These are phyloP conservation scores for Stenocarpella maydis DNA, from an alignment of 2,329 filamentous ascomycete species.

Conservation along the genomic window DNA sequence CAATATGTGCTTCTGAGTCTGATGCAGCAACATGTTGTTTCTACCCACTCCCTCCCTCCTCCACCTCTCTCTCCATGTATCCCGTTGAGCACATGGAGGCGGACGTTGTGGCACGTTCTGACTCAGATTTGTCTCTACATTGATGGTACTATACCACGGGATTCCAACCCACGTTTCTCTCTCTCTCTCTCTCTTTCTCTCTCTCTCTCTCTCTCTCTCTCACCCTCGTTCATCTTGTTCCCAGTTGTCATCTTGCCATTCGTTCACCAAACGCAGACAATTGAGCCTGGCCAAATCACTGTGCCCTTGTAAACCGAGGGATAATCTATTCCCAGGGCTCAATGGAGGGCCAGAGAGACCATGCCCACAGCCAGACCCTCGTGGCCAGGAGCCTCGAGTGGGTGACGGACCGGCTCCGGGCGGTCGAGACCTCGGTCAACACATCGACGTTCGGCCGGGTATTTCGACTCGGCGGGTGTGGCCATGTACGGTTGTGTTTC, in stretches of 20 bases:
- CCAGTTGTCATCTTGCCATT: background rate
- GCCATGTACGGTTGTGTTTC: conserved; percentile 51
- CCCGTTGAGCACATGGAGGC: background rate
- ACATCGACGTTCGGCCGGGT: conserved; percentile 58
- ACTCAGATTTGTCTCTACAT: conserved; percentile 28
- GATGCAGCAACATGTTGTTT: conserved; percentile 7
- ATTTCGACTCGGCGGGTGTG: conserved; percentile 70
- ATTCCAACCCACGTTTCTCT: background rate
- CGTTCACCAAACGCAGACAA: conserved; percentile 3
- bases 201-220: background rate
- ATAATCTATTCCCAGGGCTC: conserved; percentile 10
- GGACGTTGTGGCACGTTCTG: conserved; percentile 24
- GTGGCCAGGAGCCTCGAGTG: conserved; percentile 29
- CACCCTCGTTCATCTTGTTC: background rate
- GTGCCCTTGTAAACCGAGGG: background rate
- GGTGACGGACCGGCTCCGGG: conserved; percentile 35
- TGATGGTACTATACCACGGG: conserved; percentile 15
- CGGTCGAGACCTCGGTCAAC: conserved; percentile 44
- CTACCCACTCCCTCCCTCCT: background rate
- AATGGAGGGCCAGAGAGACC: conserved; percentile 26
- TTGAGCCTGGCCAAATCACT: conserved; percentile 1
- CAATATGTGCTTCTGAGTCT: conserved; percentile 14
- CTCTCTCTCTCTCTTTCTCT: background rate
- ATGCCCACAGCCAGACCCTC: conserved; percentile 22
- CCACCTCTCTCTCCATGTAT: background rate